Base-by-base conservation (phyloP, 2,329 filamentous ascomycete genomes). In the Diplodia intermedia region DNA sequence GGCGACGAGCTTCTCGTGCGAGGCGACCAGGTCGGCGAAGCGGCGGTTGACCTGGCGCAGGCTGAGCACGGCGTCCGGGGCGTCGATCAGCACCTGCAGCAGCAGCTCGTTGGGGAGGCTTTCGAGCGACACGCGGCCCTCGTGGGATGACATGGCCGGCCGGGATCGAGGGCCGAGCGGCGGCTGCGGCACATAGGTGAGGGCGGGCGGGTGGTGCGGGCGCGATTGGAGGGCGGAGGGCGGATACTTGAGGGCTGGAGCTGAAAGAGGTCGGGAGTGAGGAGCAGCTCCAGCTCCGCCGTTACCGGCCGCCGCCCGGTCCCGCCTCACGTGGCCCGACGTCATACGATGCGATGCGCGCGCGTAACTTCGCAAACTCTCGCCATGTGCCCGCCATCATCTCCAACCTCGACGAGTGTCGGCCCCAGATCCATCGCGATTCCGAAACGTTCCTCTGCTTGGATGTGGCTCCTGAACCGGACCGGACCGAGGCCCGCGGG, bases 21-120 rank as follows among this genome's bases (percentile, higher is more conserved):
- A 54, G 15, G 26, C 38, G 49, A 68, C 43, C 23, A 68, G 53
- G 52, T 43, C 40, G 7, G 57, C 57, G 38, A 68, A 65, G 50
- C 52, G 66, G 56, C 61, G 61, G 52, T 68, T 68, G 18, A 68
- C 57, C 8, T 49, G 49, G 52, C 66, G 66, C 50, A 68, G 40
- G 29, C 36, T 57, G 50, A 68, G 52, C 20, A 68, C 38, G 57
- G 49, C 56, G 60, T 65, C 54, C 26, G 50, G 36, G 4, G 60
- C 57, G 40, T 55, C 52, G 20, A 38, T 50, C 29, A 68, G 29
- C 26, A 62, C 50, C 40, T 56, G 57, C 38, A 68, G 66, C n/a
- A 55, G 57, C 36, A 68, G 57, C 60, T 68, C 66, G 50, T 63
- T 61, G 60, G 66, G 66, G 18, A 68, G 66, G 29, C 43, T 38